Conservation (phyloP, 352 stramenopile species). For the Phytophthora foliorum region DNA sequence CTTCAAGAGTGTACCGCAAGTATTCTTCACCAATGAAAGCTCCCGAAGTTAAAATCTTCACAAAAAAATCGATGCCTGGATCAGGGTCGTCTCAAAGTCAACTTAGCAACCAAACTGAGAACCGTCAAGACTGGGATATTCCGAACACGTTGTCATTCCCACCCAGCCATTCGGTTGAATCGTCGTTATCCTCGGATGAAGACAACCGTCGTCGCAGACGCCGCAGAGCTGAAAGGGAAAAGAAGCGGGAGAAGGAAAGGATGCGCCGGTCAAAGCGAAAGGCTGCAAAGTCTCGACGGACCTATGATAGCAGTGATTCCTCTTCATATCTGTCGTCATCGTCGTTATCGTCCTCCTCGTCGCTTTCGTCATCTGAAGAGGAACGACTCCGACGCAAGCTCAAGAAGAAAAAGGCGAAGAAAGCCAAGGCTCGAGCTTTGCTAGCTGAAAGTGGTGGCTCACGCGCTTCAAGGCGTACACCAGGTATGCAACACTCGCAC, state of each 20-base stretch:
- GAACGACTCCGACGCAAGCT: conserved; percentile 27
- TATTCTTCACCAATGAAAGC: background rate
- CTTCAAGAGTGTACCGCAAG: conserved; percentile 14
- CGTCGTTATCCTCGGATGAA: conserved; percentile 23
- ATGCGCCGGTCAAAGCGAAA: conserved; percentile 24
- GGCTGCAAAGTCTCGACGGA: conserved; percentile 14
- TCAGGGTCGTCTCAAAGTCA: conserved; percentile 27
- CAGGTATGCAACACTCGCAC: conserved; percentile 16
- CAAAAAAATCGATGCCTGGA: background rate
- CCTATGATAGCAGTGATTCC: conserved; percentile 36
- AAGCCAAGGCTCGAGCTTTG: conserved; percentile 24
- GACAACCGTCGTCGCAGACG: conserved; percentile 23
- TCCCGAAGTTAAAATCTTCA: background rate
- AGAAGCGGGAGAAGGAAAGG: conserved; percentile 21
- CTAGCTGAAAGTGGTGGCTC: conserved; percentile 16
- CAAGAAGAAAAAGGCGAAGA: conserved; percentile 31
- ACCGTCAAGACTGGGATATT: conserved; percentile 6
- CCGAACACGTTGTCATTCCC: conserved; percentile 22
- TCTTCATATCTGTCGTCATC: conserved; percentile 18
- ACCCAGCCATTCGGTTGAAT: conserved; percentile 12
- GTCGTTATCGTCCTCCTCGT: conserved; percentile 20
- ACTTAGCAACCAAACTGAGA: conserved; percentile 9
- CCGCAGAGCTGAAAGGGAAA: conserved; percentile 19
- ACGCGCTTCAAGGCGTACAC: conserved; percentile 14
- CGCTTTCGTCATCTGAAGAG: conserved; percentile 34